phyloP scores from a whole-genome alignment of 352 stramenopile species.

The Globisporangium abappressorium region DNA sequence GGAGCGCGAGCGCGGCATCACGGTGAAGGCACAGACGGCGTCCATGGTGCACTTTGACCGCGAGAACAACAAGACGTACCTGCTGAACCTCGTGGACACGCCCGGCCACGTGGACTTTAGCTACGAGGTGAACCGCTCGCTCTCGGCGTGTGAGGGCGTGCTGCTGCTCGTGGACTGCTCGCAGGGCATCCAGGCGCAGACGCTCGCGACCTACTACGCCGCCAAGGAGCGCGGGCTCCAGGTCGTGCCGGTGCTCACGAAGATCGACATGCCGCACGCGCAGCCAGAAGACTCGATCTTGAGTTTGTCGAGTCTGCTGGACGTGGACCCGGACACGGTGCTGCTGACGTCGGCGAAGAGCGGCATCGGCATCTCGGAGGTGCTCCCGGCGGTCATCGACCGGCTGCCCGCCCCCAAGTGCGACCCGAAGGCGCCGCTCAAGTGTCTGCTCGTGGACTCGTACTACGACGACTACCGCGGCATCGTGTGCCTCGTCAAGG shows the following conservation, averaged over 20 bases:
- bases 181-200: conserved; percentile 98
- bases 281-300: conserved; percentile 90
- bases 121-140: conserved; percentile 96
- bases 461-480: conserved; percentile 97
- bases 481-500: conserved; percentile 95
- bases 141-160: conserved; percentile 96
- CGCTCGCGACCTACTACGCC: conserved; percentile 95
- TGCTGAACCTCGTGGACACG: conserved; percentile 98
- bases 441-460: conserved; percentile 95
- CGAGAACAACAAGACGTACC: conserved; percentile 71
- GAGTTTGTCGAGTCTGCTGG: conserved; percentile 69
- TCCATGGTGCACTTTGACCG: conserved; percentile 92
- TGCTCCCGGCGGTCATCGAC: conserved; percentile 82
- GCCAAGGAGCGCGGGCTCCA: conserved; percentile 96
- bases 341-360: conserved; percentile 95
- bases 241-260: conserved; percentile 96
- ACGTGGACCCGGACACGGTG: conserved; percentile 94
- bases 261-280: conserved; percentile 97
- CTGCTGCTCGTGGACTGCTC: conserved; percentile 97
- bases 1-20: conserved; percentile 98
- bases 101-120: conserved; percentile 98
- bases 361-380: conserved; percentile 83
- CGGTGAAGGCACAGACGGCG: conserved; percentile 97
- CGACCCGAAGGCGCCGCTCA: conserved; percentile 63
- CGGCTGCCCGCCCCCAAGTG: conserved; percentile 58